Evolutionary conservation across 2,329 filamentous ascomycete species (phyloP), one percentile per base, ranked within the genome.

Genomic region (Ceratocystis ficicola): DNA sequence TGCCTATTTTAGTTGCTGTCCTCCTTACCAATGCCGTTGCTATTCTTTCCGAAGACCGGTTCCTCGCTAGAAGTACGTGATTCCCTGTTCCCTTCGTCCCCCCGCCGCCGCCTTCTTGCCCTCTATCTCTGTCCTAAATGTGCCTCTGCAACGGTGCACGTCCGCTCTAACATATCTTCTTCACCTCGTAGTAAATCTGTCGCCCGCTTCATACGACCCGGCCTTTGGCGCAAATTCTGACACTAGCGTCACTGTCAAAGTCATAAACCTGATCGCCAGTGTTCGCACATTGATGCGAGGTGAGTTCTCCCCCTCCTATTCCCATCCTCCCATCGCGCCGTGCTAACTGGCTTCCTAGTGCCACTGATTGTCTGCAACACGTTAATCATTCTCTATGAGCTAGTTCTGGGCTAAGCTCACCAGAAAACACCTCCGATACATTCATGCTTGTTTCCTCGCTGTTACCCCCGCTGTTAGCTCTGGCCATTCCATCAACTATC

Each of bases 21-120:
- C 89, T 97, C 73, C 83, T 97, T 74, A 86, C 94, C 77, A 99
- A 99, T 77, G 90, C 90, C 70, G 87, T 97, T 74, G 90, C 92
- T 69, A 86, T 96, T 73, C 87, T 97, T 70, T 95, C 90, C 71
- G 92, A 96, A 83, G 91, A 96, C 77, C 88, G 91, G 69, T 96
- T 96, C 76, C 88, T 96, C 70, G 77, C 88, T 77, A 87, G 75
- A 71, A 95, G 76, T 77, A 73, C 70, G 75, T 68, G 36, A 44
- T 30, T 20, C 36, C 36, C 25, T 15, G 46, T 12, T 8, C 30
- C 30, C 30, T 7, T 32, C 30, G 30, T 0, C 30, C 7, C 7
- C 6, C 46, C 32, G 30, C n/a, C 44, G 25, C 17, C 28, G 8
- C 28, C 52, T 44, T n/a, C 22, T 25, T 15, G 59, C 65, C 10